Conservation (phyloP, 2,329 filamentous ascomycete species). For the Coniochaeta prunicola region DNA sequence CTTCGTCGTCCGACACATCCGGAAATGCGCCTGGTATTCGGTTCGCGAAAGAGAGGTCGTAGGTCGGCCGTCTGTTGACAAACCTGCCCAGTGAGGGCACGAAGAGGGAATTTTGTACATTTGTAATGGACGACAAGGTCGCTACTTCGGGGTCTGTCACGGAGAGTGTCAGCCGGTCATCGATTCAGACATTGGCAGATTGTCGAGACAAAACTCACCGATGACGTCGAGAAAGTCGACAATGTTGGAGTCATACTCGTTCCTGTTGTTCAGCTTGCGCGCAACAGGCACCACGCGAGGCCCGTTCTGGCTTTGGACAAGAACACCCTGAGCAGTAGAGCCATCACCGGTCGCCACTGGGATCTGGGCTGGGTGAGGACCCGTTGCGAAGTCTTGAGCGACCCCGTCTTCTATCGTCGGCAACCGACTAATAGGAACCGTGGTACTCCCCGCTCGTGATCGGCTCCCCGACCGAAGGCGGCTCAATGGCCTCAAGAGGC, state of each 20-base stretch:
- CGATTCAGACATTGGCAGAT: neutral
- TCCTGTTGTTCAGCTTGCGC: neutral
- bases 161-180: neutral
- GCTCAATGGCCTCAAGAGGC: neutral
- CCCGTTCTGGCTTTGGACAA: neutral
- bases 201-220: conserved; percentile 10
- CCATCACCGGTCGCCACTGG: neutral
- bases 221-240: conserved; percentile 23
- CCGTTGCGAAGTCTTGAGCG: neutral
- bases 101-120: conserved; percentile 86
- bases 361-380: neutral
- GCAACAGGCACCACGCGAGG: neutral
- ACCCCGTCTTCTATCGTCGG: neutral
- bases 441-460: neutral
- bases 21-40: conserved; percentile 13
- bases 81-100: conserved; percentile 71
- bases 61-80: conserved; percentile 72
- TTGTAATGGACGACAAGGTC: conserved; percentile 76
- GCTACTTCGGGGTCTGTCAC: conserved; percentile 70
- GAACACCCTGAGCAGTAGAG: neutral
- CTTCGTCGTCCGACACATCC: conserved; percentile 15
- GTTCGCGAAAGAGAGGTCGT: conserved; percentile 54
- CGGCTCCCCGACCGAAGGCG: neutral
- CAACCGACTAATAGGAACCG: neutral
- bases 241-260: conserved; percentile 18